A percentile compares a stretch with the other conserved stretches of the same genome.
Conservation (phyloP, 208 protist species). For the Histomonas meleagridis region DNA sequence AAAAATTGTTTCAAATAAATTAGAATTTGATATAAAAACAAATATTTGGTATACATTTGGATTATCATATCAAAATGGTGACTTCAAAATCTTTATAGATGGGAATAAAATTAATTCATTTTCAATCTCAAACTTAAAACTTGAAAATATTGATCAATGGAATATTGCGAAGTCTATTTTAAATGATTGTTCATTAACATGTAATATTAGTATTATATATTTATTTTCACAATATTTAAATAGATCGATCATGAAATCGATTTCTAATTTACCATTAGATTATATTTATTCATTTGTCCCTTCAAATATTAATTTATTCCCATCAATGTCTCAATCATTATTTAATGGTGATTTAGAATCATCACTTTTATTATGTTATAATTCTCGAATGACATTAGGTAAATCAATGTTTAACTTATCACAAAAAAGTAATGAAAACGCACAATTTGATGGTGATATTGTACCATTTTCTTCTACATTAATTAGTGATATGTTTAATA, state of each 20-base stretch:
- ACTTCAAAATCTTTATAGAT: too few species aligned
- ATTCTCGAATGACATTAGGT: background rate
- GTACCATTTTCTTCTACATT: constrained; percentile 16
- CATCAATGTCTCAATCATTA: background rate
- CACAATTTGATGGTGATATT: background rate
- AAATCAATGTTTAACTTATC: background rate
- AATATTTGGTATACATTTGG: too few species aligned
- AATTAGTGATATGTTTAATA: background rate
- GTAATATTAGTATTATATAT: background rate
- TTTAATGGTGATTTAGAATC: background rate
- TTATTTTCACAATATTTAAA: background rate
- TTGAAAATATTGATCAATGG: too few species aligned
- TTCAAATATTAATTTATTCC: background rate
- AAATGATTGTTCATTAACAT: background rate
- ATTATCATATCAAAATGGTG: too few species aligned
- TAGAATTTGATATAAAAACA: too few species aligned
- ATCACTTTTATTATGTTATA: background rate
- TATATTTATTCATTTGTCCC: background rate
- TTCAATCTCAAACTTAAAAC: too few species aligned
- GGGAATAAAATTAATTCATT: too few species aligned
- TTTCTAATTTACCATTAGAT: background rate
- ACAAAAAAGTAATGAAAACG: background rate
- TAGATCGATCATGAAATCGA: background rate
- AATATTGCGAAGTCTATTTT: too few species aligned
- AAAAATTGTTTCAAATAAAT: too few species aligned